Conservation (phyloP, 139 green algal genomes). For the Tetraselmis chui region DNA sequence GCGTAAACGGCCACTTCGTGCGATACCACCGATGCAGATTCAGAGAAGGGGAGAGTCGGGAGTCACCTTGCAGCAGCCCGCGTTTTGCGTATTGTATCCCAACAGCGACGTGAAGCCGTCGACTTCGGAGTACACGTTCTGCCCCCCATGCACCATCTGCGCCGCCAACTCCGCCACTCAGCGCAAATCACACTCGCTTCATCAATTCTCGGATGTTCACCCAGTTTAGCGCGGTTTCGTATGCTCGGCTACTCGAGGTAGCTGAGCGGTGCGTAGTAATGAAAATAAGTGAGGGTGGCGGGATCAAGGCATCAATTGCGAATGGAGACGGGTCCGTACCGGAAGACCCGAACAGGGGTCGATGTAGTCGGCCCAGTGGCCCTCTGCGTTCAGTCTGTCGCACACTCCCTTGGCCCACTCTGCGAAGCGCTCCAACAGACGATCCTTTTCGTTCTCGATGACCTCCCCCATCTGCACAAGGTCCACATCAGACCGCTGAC, state of each 20-base stretch:
- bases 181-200: no score
- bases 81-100: slow-evolving; percentile 56
- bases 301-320: no score
- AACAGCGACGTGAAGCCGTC: slow-evolving; percentile 60
- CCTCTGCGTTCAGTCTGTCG: slow-evolving; percentile 39
- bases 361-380: slow-evolving; percentile 93
- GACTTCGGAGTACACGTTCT: slow-evolving; percentile 82
- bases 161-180: no score
- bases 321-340: no score
- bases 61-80: slow-evolving; percentile 73
- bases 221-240: no score
- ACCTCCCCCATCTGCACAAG: slow-evolving; percentile 69
- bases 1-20: no score
- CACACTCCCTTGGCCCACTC: slow-evolving; percentile 75
- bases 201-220: no score
- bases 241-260: no score
- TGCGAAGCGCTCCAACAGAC: slow-evolving; percentile 79
- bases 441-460: slow-evolving; percentile 82
- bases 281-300: no score
- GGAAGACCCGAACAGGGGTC: slow-evolving; percentile 91
- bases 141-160: slow-evolving; percentile 77
- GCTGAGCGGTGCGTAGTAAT: no score
- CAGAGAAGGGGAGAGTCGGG: no score
- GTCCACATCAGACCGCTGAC: slow-evolving; percentile 72
- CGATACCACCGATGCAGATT: no score